Base-by-base conservation (phyloP, 2,329 filamentous ascomycete species). In the Colletotrichum paranaense region DNA sequence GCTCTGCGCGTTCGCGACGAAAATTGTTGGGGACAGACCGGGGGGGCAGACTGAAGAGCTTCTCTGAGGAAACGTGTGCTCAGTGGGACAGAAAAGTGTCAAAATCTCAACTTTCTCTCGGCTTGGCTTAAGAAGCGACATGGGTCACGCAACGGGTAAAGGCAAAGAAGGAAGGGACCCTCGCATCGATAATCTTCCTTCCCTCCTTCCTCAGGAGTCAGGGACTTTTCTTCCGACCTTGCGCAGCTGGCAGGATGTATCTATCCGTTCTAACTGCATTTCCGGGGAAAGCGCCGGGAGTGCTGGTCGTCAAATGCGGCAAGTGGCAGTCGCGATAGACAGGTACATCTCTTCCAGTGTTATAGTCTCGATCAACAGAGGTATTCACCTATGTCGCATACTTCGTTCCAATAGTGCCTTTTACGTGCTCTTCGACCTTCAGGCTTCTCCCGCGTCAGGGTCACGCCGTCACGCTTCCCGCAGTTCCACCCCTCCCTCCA, bases 1-100 rank as follows among this genome's bases (percentile, higher is more conserved):
- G 69, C 69, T 72, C 56, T 69, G 42, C 69, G 59, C 59, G 69
- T 72, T 63, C 65, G 69, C 65, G 67, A 73, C 70, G 28, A 70
- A 64, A 73, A 73, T 28, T 69, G 70, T 73, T 73, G 70, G 70
- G 70, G 57, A 64, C 35, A 12, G 32, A 35, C 57, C 16, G 67
- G 55, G 22, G 62, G 26, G 46, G 35, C 22, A 24, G 46, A 24
- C 46, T 24, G 52, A 24, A 26, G 14, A 52, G 42, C 19, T 49
- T 22, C 19, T 9, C 49, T 68, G 56, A 72, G 65, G 66, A 60
- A 62, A 68, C 64, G 56, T 68, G 64, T 68, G 57, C 53, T 58
- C n/a, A 72, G 8, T 11, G 42, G 19, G 19, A 35, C 32, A 35
- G 32, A 35, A 35, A 35, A 49, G 42, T 19, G 19, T 22, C 42